phyloP scores from a whole-genome alignment of 2,329 filamentous ascomycete species.

The Oidium heveae region DNA sequence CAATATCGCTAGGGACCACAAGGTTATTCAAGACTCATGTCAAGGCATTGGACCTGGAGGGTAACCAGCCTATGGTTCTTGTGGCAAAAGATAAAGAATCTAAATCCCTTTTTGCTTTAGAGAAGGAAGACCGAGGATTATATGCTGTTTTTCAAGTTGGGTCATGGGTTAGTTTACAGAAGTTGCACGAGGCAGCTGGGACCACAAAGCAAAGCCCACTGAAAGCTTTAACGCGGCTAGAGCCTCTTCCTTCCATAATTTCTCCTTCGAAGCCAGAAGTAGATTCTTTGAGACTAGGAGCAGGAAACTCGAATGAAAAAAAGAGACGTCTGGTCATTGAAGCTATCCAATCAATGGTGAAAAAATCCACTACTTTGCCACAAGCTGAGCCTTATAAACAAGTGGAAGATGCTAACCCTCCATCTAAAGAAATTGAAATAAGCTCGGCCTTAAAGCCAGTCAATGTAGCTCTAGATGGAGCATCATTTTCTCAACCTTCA shows the following conservation, averaged over 20 bases:
- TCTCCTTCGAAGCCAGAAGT: neutral
- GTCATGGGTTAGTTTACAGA: constrained; percentile 34
- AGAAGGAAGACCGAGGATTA: constrained; percentile 32
- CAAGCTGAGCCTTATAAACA: constrained; percentile 4
- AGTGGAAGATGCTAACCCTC: constrained; percentile 1
- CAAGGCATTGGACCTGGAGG: constrained; percentile 36
- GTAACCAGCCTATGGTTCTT: constrained; percentile 30
- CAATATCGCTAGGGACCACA: constrained; percentile 24
- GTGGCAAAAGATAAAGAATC: constrained; percentile 33
- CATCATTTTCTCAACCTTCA: neutral
- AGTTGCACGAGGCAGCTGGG: constrained; percentile 25
- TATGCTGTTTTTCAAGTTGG: constrained; percentile 47
- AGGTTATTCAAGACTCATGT: constrained; percentile 35
- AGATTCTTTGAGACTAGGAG: constrained; percentile 2
- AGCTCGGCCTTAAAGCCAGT: neutral
- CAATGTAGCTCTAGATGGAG: too few species aligned
- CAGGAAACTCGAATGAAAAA: constrained; percentile 15
- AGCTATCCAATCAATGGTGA: constrained; percentile 34
- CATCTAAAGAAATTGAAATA: neutral
- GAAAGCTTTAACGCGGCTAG: constrained; percentile 6
- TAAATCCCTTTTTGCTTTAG: constrained; percentile 33
- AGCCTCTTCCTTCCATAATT: neutral
- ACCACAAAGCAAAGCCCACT: constrained; percentile 17
- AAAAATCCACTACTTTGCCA: constrained; percentile 15
- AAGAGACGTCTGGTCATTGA: constrained; percentile 34